phyloP scores from a whole-genome alignment of 2,329 filamentous ascomycete genomes.

The Cercospora sojina region DNA sequence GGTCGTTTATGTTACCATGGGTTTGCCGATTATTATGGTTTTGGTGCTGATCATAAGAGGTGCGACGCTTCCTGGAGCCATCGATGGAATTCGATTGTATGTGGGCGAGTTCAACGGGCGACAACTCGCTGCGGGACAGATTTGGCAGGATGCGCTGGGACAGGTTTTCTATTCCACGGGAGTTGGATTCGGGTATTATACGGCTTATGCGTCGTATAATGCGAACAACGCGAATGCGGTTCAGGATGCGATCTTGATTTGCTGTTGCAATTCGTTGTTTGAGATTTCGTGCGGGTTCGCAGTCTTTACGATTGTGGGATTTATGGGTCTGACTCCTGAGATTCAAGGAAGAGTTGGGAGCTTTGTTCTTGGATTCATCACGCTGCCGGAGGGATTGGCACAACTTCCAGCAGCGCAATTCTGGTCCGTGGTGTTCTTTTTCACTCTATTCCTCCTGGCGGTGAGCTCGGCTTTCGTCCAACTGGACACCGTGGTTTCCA shows the following conservation, averaged over 20 bases:
- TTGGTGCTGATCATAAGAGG: constrained; percentile 58
- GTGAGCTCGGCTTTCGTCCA: constrained; percentile 51
- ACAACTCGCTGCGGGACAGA: constrained; percentile 51
- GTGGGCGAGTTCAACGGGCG: constrained; percentile 51
- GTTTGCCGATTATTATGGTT: constrained; percentile 56
- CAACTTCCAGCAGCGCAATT: constrained; percentile 59
- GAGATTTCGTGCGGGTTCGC: constrained; percentile 54
- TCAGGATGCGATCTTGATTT: constrained; percentile 48
- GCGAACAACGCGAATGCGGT: constrained; percentile 58
- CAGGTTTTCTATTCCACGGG: constrained; percentile 56
- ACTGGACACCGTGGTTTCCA: constrained; percentile 55
- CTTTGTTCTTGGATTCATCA: constrained; percentile 59
- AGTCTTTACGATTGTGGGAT: constrained; percentile 58
- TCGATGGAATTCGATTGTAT: constrained; percentile 53
- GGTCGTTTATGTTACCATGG: constrained; percentile 64
- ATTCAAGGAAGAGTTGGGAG: constrained; percentile 51
- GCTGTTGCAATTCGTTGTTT: constrained; percentile 55
- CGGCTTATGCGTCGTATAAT: constrained; percentile 60
- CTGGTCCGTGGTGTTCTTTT: constrained; percentile 59
- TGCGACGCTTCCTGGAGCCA: constrained; percentile 55
- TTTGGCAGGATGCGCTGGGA: constrained; percentile 61
- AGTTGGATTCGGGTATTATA: constrained; percentile 60
- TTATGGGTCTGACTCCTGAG: constrained; percentile 39
- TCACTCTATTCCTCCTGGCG: constrained; percentile 53
- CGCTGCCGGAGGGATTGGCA: constrained; percentile 55